phyloP scores from a whole-genome alignment of 1,139 yeast genomes.

The Taphrina deformans region DNA sequence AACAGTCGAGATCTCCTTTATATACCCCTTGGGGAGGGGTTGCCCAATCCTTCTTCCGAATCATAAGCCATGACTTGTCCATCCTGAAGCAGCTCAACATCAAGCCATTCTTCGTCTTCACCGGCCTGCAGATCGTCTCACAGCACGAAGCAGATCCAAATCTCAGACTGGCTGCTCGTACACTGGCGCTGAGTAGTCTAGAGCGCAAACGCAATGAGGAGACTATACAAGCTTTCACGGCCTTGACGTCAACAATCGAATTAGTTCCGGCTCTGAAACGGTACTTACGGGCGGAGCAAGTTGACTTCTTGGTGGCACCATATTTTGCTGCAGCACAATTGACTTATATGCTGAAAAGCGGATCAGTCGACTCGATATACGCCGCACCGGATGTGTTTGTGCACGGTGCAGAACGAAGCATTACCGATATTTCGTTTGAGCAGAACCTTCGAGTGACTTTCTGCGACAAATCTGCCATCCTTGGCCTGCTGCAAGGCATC shows the following conservation, averaged over 20 bases:
- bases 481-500: slow-evolving; percentile 27
- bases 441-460: slow-evolving; percentile 64
- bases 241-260: slow-evolving; percentile 1
- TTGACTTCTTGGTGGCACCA: slow-evolving; percentile 78
- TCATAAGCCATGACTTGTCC: slow-evolving; percentile 63
- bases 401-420: slow-evolving; percentile 60
- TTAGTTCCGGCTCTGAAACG: slow-evolving; percentile 11
- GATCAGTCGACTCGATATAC: slow-evolving; percentile 64
- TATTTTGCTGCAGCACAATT: slow-evolving; percentile 80
- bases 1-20: slow-evolving; percentile 67
- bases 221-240: slow-evolving; percentile 42
- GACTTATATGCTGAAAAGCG: slow-evolving; percentile 60
- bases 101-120: slow-evolving; percentile 73
- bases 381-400: slow-evolving; percentile 63
- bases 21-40: slow-evolving; percentile 82
- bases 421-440: slow-evolving; percentile 47
- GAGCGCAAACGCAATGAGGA: slow-evolving; percentile 45
- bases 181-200: slow-evolving; percentile 47
- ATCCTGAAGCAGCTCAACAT: slow-evolving; percentile 62
- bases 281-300: slow-evolving; percentile 53
- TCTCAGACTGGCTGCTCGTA: slow-evolving; percentile 40
- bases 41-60: slow-evolving; percentile 62
- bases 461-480: slow-evolving; percentile 35
- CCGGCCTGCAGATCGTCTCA: slow-evolving; percentile 51
- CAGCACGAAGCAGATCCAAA: slow-evolving; percentile 22